A percentile compares a stretch with the other conserved stretches of the same genome.
phyloP scores from a whole-genome alignment of 805 yeast species.

The Saturnispora dispora region DNA sequence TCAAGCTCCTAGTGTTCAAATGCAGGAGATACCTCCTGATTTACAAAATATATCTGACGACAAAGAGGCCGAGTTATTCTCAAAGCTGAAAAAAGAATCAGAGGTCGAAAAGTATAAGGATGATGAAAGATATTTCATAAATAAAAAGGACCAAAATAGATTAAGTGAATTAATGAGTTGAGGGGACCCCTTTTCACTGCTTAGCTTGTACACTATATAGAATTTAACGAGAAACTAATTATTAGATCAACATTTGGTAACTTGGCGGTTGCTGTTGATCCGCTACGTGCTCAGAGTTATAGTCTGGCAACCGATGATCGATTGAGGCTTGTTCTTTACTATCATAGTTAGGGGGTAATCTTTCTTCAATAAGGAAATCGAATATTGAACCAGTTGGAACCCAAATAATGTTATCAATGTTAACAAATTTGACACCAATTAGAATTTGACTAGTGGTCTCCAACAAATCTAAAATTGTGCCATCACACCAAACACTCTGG shows the following conservation, averaged over 20 bases:
- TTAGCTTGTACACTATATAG: background rate
- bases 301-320: background rate
- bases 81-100: slow-evolving; percentile 29
- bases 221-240: background rate
- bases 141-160: slow-evolving; percentile 32
- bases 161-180: slow-evolving; percentile 24
- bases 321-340: background rate
- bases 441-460: slow-evolving; percentile 1
- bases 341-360: slow-evolving; percentile 3
- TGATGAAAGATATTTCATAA: slow-evolving; percentile 30
- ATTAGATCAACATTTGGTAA: background rate
- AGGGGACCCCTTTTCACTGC: background rate
- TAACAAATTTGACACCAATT: background rate
- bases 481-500: slow-evolving; percentile 4
- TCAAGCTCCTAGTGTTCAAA: slow-evolving; percentile 91
- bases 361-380: slow-evolving; percentile 5
- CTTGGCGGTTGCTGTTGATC: slow-evolving; percentile 1
- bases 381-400: slow-evolving; percentile 3
- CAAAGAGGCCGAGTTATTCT: slow-evolving; percentile 33
- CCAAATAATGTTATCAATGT: slow-evolving; percentile 2
- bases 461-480: slow-evolving; percentile 1
- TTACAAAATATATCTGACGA: slow-evolving; percentile 35
- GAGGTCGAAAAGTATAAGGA: slow-evolving; percentile 27
- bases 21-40: slow-evolving; percentile 81
- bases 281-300: background rate